Evolutionary conservation across 768 basidiomycete species (phyloP), one percentile per base, ranked within the genome.

Genomic region (Psilocybe tampanensis): DNA sequence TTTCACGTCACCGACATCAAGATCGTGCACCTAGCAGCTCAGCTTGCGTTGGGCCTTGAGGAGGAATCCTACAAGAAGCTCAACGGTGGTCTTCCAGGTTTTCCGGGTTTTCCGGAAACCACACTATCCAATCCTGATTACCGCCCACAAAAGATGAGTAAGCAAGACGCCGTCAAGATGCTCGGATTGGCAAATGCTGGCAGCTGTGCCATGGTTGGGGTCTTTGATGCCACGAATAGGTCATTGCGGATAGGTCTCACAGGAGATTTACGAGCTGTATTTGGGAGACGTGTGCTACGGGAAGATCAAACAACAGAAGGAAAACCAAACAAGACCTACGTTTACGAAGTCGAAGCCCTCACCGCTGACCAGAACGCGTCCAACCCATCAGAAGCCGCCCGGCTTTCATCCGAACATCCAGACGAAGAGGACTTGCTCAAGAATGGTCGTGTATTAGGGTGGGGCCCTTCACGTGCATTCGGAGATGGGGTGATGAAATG

Each of bases 401-500:
- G 78, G 2, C 59, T 80, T 19, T 59, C 62, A 15, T 68, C 71
- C 1, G 67, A 67, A 21, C 80, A 81, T 59, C 80, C 79, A 1
- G 65, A 64, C 39, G 78, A 76, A 54, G 61, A 61, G 0, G 71
- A 58, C 5, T 61, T 77, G 21, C 64, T 79, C 17, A 68, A 74
- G 23, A 64, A 73, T 33, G 68, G 70, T 1, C 74, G 78, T 12
- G 70, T 76, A 4, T 63, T 79, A 19, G 78, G 77, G 1, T 74
- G 73, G 74, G 68, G 76, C 13, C 55, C 70, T 60, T 86, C 92
- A 0, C 81, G 82, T 60, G 86, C 80, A 2, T 87, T 89, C 56
- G 92, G 94, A 52, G 1, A 88, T 93, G 86, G 91, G 90, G 47
- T 33, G 83, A 62, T 9, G 26, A 22, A n/a, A 21, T 8, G 50